These are phyloP conservation scores for Chiua virens DNA, from an alignment of 768 basidiomycete genomes.

Conservation along the genomic window DNA sequence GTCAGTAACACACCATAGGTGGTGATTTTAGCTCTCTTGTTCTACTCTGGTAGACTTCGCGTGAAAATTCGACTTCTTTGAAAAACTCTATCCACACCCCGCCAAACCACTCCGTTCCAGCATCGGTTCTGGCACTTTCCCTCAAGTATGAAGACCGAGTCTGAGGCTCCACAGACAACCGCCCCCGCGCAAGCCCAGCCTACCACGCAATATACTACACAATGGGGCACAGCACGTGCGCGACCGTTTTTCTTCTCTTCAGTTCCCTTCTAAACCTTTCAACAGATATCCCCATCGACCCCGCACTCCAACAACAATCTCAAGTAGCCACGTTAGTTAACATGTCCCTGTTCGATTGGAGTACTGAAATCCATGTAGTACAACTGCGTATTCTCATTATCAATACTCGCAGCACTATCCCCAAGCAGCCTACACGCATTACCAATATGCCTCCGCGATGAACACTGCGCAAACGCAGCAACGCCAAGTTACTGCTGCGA, in stretches of 20 bases:
- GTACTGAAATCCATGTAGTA: conserved; percentile 31
- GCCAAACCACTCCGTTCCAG: neutral
- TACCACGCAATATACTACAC: conserved; percentile 33
- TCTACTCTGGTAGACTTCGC: too few relatives aligned
- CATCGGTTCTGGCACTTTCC: neutral
- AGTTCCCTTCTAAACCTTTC: neutral
- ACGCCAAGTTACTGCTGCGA: conserved; percentile 20
- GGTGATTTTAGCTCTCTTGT: too few relatives aligned
- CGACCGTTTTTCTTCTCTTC: conserved; percentile 2
- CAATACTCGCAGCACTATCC: conserved; percentile 40
- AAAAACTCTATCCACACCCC: neutral
- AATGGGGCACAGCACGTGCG: conserved; percentile 42
- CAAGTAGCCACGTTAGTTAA: conserved; percentile 43
- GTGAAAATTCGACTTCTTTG: too few relatives aligned
- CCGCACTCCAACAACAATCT: conserved; percentile 63
- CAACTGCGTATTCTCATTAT: conserved; percentile 51
- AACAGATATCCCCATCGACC: conserved; percentile 64
- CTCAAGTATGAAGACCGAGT: conserved; percentile 45
- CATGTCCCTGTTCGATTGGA: neutral
- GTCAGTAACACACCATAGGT: too few relatives aligned
- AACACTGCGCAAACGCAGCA: conserved; percentile 33
- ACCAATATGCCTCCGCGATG: conserved; percentile 37
- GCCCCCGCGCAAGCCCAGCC: conserved; percentile 32
- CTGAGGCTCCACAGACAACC: conserved; percentile 35
- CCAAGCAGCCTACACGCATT: conserved; percentile 42